Percentiles rank a stretch among this genome's conserved stretches.
phyloP scores from a whole-genome alignment of 2,329 filamentous ascomycete species.

The Lojkania enalia region DNA sequence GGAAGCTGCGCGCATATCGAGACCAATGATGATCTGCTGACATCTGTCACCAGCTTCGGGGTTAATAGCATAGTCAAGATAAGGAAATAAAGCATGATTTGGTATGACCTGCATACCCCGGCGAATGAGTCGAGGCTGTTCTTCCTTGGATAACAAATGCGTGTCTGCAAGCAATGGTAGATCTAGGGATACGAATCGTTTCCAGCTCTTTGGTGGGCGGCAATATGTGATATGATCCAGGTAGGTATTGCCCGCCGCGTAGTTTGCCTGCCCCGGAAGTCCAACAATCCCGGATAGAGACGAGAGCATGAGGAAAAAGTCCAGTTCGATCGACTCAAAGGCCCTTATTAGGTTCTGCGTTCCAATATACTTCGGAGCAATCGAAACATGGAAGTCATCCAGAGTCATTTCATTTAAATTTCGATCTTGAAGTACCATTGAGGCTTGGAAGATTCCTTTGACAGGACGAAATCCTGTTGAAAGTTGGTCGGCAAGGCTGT shows the following conservation, averaged over 20 bases:
- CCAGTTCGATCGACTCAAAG: constrained; percentile 1
- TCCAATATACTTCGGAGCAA: neutral
- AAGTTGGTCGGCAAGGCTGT: neutral
- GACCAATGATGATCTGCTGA: neutral
- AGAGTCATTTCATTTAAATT: neutral
- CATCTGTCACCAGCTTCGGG: neutral
- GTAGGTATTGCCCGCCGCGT: constrained; percentile 16
- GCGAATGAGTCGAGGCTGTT: neutral
- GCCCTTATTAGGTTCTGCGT: neutral
- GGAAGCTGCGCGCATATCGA: neutral
- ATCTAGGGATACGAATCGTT: constrained; percentile 1
- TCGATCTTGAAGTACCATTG: constrained; percentile 1
- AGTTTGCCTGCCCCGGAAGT: constrained; percentile 14
- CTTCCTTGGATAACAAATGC: neutral
- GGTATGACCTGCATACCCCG: neutral
- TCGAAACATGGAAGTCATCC: neutral
- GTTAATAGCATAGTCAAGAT: neutral
- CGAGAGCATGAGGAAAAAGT: constrained; percentile 23
- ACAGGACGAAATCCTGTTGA: neutral
- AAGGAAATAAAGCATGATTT: neutral
- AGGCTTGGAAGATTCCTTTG: constrained; percentile 1
- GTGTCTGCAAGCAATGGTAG: neutral
- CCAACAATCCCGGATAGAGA: constrained; percentile 13
- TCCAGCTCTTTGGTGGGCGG: constrained; percentile 7
- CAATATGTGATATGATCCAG: constrained; percentile 8